Conservation (phyloP, 2,329 filamentous ascomycete species). For the Knufia fluminis region DNA sequence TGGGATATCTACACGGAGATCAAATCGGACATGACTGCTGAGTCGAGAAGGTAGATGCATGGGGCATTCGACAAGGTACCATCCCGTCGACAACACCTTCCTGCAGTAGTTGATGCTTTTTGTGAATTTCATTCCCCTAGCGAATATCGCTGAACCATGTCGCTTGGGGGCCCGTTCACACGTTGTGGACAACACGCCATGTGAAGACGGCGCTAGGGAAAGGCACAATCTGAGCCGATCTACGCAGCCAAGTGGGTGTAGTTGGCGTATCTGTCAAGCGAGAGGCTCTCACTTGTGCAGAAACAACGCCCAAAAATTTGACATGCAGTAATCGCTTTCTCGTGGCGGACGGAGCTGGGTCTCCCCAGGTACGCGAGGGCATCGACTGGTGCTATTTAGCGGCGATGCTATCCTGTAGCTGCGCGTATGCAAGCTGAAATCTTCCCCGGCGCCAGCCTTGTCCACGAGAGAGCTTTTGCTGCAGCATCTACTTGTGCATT, state of each 20-base stretch:
- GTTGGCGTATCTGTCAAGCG: background rate
- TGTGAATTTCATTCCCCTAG: background rate
- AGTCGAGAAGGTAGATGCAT: background rate
- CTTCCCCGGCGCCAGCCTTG: conserved; percentile 4
- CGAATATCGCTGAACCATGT: conserved; percentile 3
- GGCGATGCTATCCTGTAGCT: background rate
- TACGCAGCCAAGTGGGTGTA: conserved; percentile 4
- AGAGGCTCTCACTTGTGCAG: background rate
- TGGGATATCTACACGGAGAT: background rate
- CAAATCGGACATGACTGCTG: background rate
- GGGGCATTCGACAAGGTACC: background rate
- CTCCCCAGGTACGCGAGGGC: conserved; percentile 1
- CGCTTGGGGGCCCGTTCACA: background rate
- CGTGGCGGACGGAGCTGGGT: background rate
- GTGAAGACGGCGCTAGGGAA: background rate
- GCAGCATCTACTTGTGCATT: too few relatives aligned
- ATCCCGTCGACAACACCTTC: conserved; percentile 1
- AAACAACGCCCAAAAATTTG: background rate
- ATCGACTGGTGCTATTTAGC: background rate
- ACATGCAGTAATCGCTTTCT: conserved; percentile 1
- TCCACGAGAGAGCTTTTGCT: too few relatives aligned
- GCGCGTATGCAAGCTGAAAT: conserved; percentile 5
- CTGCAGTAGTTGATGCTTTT: conserved; percentile 4
- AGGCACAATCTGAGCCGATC: background rate
- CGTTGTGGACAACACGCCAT: background rate